Evolutionary conservation across 345 rosid genomes (phyloP), one percentile per base, ranked within the genome.

Genomic region (Anacardium occidentale): DNA sequence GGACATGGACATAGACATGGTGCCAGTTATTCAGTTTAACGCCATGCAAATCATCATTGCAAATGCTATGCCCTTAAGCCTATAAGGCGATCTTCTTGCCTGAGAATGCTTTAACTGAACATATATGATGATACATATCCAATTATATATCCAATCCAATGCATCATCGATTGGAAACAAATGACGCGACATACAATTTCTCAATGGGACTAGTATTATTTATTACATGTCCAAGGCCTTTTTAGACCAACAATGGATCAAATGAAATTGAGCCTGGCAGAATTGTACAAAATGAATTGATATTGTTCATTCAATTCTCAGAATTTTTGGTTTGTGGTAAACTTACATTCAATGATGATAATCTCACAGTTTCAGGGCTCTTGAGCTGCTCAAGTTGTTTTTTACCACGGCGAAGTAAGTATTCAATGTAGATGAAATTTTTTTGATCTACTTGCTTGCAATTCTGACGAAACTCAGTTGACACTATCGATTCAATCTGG

Each of bases 331-430:
- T 56, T 60, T 62, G 79, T 37, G 81, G 63, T 10, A 72, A 70
- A 37, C 57, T 47, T 42, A 78, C 77, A 73, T 79, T 82, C 44
- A 85, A 40, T 1, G 89, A 85, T 13, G 90, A 87, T 67, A 89
- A 42, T 10, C 86, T 74, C 22, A 81, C 74, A 21, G 85, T 86
- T 50, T 68, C 92, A 0, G 87, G 94, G 78, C 82, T 87, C 78
- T 78, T 87, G 64, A 94, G 89, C 78, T 88, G 93, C 75, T 85
- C 96, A 7, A 91, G 91, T 58, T 94, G 98, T 76, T 90, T 94
- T 70, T 71, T 83, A 20, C 97, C 96, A 37, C 87, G 90, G 50
- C 88, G 87, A 76, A 91, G 83, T 85, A 91, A 78, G 77, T 91
- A 91, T 84, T 94, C 96, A 2, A 91, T 81, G 80, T 91, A 80